Conservation (phyloP, 345 rosid genomes). For the Moringa oleifera region DNA sequence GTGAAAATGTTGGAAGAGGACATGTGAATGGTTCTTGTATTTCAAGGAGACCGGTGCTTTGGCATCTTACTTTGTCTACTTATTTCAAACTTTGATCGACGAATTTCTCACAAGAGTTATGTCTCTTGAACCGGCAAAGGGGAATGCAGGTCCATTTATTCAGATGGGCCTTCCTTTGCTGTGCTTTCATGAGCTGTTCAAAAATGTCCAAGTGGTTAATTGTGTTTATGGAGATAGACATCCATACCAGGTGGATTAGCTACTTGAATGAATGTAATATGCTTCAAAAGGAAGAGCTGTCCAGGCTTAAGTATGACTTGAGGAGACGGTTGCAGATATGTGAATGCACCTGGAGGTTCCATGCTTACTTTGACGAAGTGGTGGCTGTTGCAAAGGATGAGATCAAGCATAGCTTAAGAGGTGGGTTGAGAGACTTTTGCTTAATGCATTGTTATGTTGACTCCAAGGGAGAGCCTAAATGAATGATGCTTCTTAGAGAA, state of each 20-base stretch:
- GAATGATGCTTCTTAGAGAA: constrained; percentile 6
- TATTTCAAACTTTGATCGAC: constrained; percentile 13
- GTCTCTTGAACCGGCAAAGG: constrained; percentile 24
- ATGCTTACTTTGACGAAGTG: constrained; percentile 14
- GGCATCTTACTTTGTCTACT: constrained; percentile 19
- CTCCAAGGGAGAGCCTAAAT: constrained; percentile 12
- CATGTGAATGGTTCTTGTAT: neutral
- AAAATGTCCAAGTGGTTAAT: constrained; percentile 5
- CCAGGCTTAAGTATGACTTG: constrained; percentile 11
- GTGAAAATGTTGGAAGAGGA: neutral
- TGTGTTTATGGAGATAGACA: constrained; percentile 2
- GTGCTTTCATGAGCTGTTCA: constrained; percentile 15
- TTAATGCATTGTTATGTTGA: constrained; percentile 7
- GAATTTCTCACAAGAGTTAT: constrained; percentile 27
- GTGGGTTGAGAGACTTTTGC: constrained; percentile 23
- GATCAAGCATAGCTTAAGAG: constrained; percentile 19
- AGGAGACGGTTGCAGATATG: constrained; percentile 13
- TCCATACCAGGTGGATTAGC: constrained; percentile 7
- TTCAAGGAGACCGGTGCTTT: constrained; percentile 11
- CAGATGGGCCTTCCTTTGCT: constrained; percentile 10
- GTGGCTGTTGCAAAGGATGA: constrained; percentile 19
- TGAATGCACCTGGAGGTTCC: constrained; percentile 15
- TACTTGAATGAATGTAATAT: constrained; percentile 9
- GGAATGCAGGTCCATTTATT: constrained; percentile 25
- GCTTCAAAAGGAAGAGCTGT: constrained; percentile 14